phyloP scores from a whole-genome alignment of 371 early-diverging fungal genomes.

The Apophysomyces elegans region DNA sequence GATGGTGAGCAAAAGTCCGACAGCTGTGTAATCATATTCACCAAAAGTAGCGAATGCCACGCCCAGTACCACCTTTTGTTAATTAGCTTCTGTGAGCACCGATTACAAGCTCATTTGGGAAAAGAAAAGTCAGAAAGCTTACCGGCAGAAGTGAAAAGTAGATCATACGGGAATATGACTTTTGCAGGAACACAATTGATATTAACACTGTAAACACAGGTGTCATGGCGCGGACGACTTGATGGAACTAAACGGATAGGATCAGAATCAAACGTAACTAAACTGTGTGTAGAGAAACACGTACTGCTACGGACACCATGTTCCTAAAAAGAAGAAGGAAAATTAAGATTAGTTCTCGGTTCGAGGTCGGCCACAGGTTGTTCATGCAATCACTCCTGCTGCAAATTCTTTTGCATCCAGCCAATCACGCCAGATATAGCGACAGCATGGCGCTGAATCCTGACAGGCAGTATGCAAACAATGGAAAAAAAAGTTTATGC shows the following conservation, averaged over 20 bases:
- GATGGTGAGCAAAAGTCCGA: slow-evolving; percentile 78
- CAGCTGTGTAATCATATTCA: slow-evolving; percentile 76
- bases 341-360: slow-evolving; percentile 4
- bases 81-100: slow-evolving; percentile 15
- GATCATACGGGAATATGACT: slow-evolving; percentile 60
- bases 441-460: neutral
- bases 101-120: neutral
- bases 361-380: slow-evolving; percentile 4
- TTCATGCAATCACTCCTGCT: slow-evolving; percentile 12
- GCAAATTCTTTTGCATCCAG: neutral
- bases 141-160: slow-evolving; percentile 71
- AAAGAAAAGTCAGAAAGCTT: slow-evolving; percentile 34
- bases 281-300: slow-evolving; percentile 9
- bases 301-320: slow-evolving; percentile 57
- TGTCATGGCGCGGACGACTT: slow-evolving; percentile 87
- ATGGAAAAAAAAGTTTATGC: slow-evolving; percentile 18
- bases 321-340: slow-evolving; percentile 32
- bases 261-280: neutral
- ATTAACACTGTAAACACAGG: slow-evolving; percentile 82
- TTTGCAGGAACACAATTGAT: slow-evolving; percentile 60
- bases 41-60: slow-evolving; percentile 85
- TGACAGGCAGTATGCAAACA: slow-evolving; percentile 5
- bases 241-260: slow-evolving; percentile 62
- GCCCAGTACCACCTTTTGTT: slow-evolving; percentile 71
- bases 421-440: slow-evolving; percentile 2